phyloP scores from a whole-genome alignment of 208 protist genomes.

The Vickermania spadyakhi region DNA sequence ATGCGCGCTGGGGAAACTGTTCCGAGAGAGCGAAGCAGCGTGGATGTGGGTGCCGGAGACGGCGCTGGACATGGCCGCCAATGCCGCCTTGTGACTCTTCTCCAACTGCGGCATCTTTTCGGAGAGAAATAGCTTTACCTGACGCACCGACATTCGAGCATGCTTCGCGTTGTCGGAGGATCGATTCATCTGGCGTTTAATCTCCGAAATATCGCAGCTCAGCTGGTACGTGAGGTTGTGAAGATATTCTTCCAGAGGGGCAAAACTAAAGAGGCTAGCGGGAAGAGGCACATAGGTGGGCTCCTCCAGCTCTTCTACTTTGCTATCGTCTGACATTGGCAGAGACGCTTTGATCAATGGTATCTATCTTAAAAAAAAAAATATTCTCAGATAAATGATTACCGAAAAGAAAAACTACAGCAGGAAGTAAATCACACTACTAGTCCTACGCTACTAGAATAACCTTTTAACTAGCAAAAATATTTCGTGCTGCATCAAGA shows the following conservation, averaged over 20 bases:
- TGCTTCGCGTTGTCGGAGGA: conserved; percentile 9
- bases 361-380: not conserved
- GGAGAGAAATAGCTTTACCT: conserved; percentile 19
- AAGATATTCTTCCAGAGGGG: conserved; percentile 33
- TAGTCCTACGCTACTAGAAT: too few relatives aligned
- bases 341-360: too few relatives aligned
- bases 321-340: not conserved
- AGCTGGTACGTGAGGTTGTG: conserved; percentile 20
- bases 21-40: not conserved
- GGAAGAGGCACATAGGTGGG: conserved; percentile 20
- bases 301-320: conserved; percentile 2
- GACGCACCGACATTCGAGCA: conserved; percentile 3
- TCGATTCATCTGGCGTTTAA: conserved; percentile 9
- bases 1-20: not conserved
- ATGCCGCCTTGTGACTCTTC: not conserved
- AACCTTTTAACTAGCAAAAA: too few relatives aligned
- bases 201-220: conserved; percentile 10
- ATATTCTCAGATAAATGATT: not conserved
- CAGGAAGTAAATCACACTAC: too few relatives aligned
- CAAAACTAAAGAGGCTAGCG: conserved; percentile 22
- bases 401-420: not conserved
- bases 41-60: not conserved
- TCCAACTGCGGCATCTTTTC: conserved; percentile 13
- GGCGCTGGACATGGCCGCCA: not conserved
- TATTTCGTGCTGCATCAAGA: too few relatives aligned